Base-by-base conservation (phyloP, 164 flowering plant species). In the Nymphaea colorata region DNA sequence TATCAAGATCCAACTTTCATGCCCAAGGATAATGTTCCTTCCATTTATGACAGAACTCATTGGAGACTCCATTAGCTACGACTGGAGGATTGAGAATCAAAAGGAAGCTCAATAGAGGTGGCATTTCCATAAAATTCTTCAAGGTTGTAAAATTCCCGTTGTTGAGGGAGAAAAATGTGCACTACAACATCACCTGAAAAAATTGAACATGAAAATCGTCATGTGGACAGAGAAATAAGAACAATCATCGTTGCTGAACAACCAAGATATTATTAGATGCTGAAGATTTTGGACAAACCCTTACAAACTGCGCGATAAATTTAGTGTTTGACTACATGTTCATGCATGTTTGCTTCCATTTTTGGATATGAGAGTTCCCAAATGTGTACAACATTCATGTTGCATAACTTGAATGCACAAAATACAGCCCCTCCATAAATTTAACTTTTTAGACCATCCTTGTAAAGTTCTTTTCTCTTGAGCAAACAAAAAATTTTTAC, bases 51-150 rank as follows among this genome's bases (percentile, higher is more conserved):
- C 36, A 25, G 36, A 25, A 25, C 36, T 25, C 36, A 0, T 25
- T 25, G 36, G 36, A 25, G 36, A 25, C 36, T 25, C 67, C 65
- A 71, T 78, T 82, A 83, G 67, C 72, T 71, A 64, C 76, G 83
- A 62, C 75, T 78, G 67, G 83, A 81, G 64, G 83, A 81, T 74
- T 85, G 82, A 70, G 82, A 78, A 60, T 89, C 89, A 53, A 88
- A 94, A 43, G 97, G 97, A 43, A 94, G 82, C 61, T 91, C 89
- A 12, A 94, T 78, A 14, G 67, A 77, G 41, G 88, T 85, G 11
- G 98, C 97, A 81, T 94, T 94, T 67, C 76, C 98, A 75, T 94
- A 91, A 74, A 94, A 94, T 71, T 94, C 98, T 79, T 94, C 98
- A 83, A 94, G 77, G 81, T 94, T 91, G 86, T 94, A 94, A 75